Conservation (phyloP, 208 protist genomes). For the Trypanosoma grayi region DNA sequence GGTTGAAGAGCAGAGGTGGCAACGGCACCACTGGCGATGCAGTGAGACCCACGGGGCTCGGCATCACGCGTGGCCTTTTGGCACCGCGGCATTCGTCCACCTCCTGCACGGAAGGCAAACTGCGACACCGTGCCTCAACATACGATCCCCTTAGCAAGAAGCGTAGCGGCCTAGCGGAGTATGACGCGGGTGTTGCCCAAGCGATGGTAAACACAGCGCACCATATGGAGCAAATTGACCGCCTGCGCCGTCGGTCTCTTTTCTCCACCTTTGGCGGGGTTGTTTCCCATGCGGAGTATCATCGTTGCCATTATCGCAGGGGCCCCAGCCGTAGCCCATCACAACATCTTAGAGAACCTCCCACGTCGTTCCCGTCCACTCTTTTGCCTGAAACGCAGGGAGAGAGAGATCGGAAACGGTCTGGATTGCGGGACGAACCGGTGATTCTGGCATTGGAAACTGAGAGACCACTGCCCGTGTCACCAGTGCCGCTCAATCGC, state of each 20-base stretch:
- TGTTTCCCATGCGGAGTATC: background rate
- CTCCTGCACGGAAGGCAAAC: background rate
- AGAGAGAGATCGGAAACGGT: background rate
- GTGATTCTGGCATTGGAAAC: too few species aligned
- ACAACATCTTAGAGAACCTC: too few species aligned
- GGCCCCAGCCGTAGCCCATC: background rate
- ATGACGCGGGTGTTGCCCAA: constrained; percentile 30
- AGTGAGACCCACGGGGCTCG: background rate
- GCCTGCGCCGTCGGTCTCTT: background rate
- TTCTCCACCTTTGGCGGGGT: background rate
- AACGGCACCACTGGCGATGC: background rate
- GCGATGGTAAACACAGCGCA: constrained; percentile 44
- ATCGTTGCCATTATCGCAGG: background rate
- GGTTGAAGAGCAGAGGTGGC: background rate
- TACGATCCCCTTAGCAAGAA: constrained; percentile 22
- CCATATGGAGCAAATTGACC: constrained; percentile 15
- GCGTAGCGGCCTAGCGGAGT: constrained; percentile 3
- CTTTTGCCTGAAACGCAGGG: background rate
- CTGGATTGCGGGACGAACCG: too few species aligned
- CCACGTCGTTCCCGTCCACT: background rate
- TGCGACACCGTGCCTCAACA: background rate
- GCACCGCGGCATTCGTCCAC: background rate
- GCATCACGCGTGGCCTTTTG: background rate
- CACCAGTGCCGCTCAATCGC: too few species aligned
- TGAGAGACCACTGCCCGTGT: too few species aligned